Evolutionary conservation across 495 filamentous ascomycete genomes (phyloP), one percentile per base, ranked within the genome.

Genomic region (Tetracladium setigerum): DNA sequence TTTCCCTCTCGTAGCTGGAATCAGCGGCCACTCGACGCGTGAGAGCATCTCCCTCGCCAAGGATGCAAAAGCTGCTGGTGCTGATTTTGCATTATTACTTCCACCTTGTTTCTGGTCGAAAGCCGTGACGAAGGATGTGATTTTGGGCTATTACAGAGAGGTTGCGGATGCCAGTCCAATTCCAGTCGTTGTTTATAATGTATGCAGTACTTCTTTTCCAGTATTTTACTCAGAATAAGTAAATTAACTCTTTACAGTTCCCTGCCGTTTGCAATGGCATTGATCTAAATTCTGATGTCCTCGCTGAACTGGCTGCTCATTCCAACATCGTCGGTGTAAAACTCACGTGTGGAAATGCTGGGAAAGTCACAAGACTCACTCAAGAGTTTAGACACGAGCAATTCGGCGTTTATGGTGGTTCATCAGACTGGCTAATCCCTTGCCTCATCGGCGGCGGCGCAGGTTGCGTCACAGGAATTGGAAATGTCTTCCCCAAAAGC

Each of bases 301-400:
- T 68, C 5, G 51, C 42, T 11, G 36, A 30, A 13, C 46, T 65
- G 1, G 51, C 50, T n/a, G 15, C 31, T 4, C 61, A 67, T 37
- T 47, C 53, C 5, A 64, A 67, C 39, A 66, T 68, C 30, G 53
- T 61, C n/a, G 66, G 57, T 16, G 59, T 61, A n/a, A 66, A 67
- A 53, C 30, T 68, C 11, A 68, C 62, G 3, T 67, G 62, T 47
- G 64, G 59, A n/a, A 46, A 47, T 36, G 59, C 62, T 44, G 62
- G 41, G 10, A 64, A 64, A 45, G 50, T 62, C 2, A 46, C 62
- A 1, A 38, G 62, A 11, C 19, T 63, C n/a, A 30, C 37, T 0
- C 47, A 58, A 11, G 15, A 14, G 10, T 52, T 49, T 41, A 36
- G 40, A 2, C 43, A 47, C 13, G 33, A 40, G 13, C 18, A 56